Conservation (phyloP, 768 basidiomycete species). For the Macrolepiota albuminosa region DNA sequence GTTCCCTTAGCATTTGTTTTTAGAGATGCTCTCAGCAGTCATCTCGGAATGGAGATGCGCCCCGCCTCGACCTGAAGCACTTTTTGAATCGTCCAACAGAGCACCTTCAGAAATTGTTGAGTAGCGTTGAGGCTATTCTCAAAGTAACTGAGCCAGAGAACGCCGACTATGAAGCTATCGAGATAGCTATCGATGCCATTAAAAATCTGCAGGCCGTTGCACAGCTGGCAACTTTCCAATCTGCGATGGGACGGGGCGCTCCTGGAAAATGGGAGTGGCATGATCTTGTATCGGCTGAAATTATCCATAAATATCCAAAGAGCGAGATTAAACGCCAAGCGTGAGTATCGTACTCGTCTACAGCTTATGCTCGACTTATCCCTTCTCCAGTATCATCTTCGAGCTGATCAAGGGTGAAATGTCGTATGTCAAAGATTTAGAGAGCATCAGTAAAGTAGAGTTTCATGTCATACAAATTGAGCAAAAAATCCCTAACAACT, state of each 20-base stretch:
- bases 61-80: slow-evolving; percentile 63
- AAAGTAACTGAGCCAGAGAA: slow-evolving; percentile 79
- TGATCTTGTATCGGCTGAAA: slow-evolving; percentile 71
- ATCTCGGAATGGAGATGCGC: slow-evolving; percentile 32
- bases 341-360: slow-evolving; percentile 38
- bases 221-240: slow-evolving; percentile 86
- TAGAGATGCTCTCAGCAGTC: slow-evolving; percentile 40
- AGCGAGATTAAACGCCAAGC: slow-evolving; percentile 80
- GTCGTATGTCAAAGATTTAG: slow-evolving; percentile 89
- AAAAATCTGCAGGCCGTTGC: slow-evolving; percentile 76
- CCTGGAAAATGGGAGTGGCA: slow-evolving; percentile 89
- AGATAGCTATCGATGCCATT: slow-evolving; percentile 82
- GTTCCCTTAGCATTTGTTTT: not conserved
- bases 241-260: slow-evolving; percentile 78
- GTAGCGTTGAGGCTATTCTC: slow-evolving; percentile 79
- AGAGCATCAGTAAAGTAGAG: slow-evolving; percentile 74
- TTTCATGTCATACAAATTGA: not conserved
- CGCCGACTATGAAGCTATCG: slow-evolving; percentile 76
- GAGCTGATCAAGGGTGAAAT: slow-evolving; percentile 95
- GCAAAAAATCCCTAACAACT: not conserved
- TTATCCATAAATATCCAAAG: slow-evolving; percentile 57
- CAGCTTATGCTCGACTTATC: not conserved
- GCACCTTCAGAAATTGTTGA: slow-evolving; percentile 80
- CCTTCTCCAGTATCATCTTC: slow-evolving; percentile 71
- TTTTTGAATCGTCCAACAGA: slow-evolving; percentile 80